A percentile compares a stretch with the other conserved stretches of the same genome.
These are phyloP conservation scores for Venturiaceae sp. DNA, from an alignment of 2,329 filamentous ascomycete species.

Conservation along the genomic window DNA sequence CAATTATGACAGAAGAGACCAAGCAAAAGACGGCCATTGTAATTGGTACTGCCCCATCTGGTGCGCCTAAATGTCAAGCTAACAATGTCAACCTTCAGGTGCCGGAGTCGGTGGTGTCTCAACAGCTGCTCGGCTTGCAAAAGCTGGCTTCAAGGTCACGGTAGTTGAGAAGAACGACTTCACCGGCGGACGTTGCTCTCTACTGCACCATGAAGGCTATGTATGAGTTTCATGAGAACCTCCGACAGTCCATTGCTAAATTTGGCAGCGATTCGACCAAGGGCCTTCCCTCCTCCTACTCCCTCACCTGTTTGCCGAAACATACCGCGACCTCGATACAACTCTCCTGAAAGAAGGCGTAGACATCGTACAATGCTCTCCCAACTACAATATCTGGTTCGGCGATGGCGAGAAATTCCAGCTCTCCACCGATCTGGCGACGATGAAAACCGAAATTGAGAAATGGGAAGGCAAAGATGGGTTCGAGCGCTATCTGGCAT, in stretches of 20 bases:
- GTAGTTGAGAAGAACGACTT: constrained; percentile 70
- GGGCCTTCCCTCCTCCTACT: constrained; percentile 65
- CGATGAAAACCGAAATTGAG: constrained; percentile 64
- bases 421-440: constrained; percentile 56
- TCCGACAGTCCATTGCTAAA: constrained; percentile 7
- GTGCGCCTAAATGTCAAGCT: not conserved
- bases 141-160: constrained; percentile 61
- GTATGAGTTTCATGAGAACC: constrained; percentile 22
- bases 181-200: constrained; percentile 60
- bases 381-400: constrained; percentile 69
- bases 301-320: constrained; percentile 59
- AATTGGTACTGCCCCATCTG: not conserved
- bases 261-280: constrained; percentile 56
- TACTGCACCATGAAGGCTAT: constrained; percentile 51
- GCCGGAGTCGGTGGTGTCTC: constrained; percentile 63
- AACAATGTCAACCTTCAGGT: constrained; percentile 28
- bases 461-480: constrained; percentile 63
- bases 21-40: not conserved
- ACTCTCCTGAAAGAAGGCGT: constrained; percentile 57
- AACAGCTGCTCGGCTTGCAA: constrained; percentile 61
- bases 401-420: constrained; percentile 55
- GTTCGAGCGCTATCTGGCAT: constrained; percentile 58
- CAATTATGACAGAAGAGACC: not conserved
- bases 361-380: constrained; percentile 59
- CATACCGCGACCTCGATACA: constrained; percentile 60